Percentiles rank a stretch among this genome's conserved stretches.
phyloP scores from a whole-genome alignment of 192 early-diverging fungal genomes.

The Mortierella claussenii region DNA sequence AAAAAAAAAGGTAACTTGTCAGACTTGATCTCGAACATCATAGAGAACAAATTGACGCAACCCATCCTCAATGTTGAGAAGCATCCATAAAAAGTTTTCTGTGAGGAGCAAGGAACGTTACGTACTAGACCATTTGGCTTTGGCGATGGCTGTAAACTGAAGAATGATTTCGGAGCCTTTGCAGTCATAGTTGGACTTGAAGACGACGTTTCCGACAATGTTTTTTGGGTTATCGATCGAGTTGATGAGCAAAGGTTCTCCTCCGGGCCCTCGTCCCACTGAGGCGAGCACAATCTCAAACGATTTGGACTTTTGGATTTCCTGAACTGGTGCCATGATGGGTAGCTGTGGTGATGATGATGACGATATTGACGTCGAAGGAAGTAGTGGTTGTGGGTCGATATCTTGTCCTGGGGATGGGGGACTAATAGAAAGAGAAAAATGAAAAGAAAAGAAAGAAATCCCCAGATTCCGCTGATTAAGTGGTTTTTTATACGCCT shows the following conservation, averaged over 20 bases:
- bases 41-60: too few species aligned
- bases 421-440: neutral
- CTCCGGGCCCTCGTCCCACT: neutral
- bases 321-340: neutral
- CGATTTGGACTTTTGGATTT: neutral
- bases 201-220: slow-evolving; percentile 7
- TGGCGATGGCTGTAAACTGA: slow-evolving; percentile 13
- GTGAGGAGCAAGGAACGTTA: too few species aligned
- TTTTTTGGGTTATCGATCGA: slow-evolving; percentile 1
- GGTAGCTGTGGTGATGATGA: neutral
- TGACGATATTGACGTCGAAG: neutral
- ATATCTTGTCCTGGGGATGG: neutral
- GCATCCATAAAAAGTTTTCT: too few species aligned
- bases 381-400: neutral
- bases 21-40: too few species aligned
- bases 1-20: too few species aligned
- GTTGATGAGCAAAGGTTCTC: slow-evolving; percentile 6
- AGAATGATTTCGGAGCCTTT: slow-evolving; percentile 19
- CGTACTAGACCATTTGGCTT: slow-evolving; percentile 6
- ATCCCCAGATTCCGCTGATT: too few species aligned
- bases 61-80: too few species aligned
- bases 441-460: neutral
- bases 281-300: neutral
- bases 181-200: slow-evolving; percentile 30
- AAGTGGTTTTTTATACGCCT: too few species aligned